Base-by-base conservation (phyloP, 352 stramenopile genomes). In the Globisporangium polare region DNA sequence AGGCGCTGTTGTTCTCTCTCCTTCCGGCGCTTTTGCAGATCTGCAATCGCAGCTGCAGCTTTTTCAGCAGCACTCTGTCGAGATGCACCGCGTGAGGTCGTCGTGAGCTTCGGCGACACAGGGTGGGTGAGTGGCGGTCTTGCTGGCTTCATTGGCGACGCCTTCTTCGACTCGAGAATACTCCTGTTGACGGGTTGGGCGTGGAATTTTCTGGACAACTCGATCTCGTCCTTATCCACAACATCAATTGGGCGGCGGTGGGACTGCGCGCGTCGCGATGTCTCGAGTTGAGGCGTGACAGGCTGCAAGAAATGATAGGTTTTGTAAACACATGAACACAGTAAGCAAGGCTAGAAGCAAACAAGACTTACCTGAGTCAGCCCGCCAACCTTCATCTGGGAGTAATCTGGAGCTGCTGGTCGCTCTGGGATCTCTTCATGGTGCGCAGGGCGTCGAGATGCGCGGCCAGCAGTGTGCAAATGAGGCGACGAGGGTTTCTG, bases 201-300 rank as follows among this genome's bases (percentile, higher is more conserved):
- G 37, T 91, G 85, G 60, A 94, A 94, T 56, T 94, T 90, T 45
- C 78, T 86, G 15, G 76, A 67, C 56, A 94, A 53, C 55, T 94
- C 85, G 51, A 90, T 73, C 0, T 70, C 78, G 47, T 94, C 85
- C 53, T 89, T 72, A 60, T 94, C 80, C n/a, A 80, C 63, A 29
- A 82, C 58, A 18, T 88, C 73, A 9, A 88, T 53, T 3, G 78
- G 75, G 49, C 80, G 80, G 33, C 79, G 83, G 57, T 88, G 77
- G 3, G 72, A 64, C 45, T 78, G 69, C 0, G 77, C 85, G 53
- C 85, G 77, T 22, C 78, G 77, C 60, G 73, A 68, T 2, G 85
- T 92, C 68, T 87, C 69, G 12, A 94, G 65, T 52, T 89, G 80
- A 7, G 83, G 85, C 9, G 83, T 84, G 53, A 86, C 68, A 13